Percentiles rank a stretch among this genome's conserved stretches.
Evolutionary conservation across 257 asterid genomes (phyloP).

Genomic region (Rubia yunnanensis): DNA sequence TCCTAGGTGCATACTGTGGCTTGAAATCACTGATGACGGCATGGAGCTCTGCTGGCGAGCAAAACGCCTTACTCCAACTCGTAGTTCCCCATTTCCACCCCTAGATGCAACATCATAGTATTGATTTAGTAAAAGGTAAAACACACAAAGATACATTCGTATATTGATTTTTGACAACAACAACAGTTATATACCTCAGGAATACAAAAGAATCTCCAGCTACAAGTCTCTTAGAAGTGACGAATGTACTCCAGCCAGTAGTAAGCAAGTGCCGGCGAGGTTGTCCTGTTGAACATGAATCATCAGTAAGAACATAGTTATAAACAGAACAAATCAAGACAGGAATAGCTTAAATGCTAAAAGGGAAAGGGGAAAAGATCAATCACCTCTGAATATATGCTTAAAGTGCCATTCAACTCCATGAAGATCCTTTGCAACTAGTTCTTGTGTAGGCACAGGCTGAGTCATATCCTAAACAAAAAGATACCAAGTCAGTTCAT

Average conservation of each 20-base stretch:
- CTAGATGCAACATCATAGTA: constrained; percentile 11
- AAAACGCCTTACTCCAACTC: constrained; percentile 44
- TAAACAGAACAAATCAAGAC: background rate
- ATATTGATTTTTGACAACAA: background rate
- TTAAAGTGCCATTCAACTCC: constrained; percentile 52
- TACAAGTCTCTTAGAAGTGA: constrained; percentile 42
- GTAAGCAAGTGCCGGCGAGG: constrained; percentile 63
- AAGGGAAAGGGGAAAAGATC: background rate
- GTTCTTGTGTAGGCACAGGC: constrained; percentile 45
- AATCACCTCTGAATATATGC: constrained; percentile 50
- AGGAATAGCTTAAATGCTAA: background rate
- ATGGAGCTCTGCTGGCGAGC: constrained; percentile 33
- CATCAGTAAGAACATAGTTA: background rate
- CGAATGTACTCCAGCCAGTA: constrained; percentile 58
- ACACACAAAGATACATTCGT: background rate
- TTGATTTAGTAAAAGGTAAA: background rate
- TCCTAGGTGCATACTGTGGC: constrained; percentile 56
- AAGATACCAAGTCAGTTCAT: constrained; percentile 14
- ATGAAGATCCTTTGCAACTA: constrained; percentile 50
- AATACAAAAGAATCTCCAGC: constrained; percentile 55
- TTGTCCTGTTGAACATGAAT: constrained; percentile 30
- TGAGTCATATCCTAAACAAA: constrained; percentile 61
- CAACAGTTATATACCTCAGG: constrained; percentile 28
- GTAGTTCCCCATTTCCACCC: constrained; percentile 39
- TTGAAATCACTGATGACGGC: constrained; percentile 51